phyloP scores from a whole-genome alignment of 208 protist genomes.

The Trypanosoma melophagium region DNA sequence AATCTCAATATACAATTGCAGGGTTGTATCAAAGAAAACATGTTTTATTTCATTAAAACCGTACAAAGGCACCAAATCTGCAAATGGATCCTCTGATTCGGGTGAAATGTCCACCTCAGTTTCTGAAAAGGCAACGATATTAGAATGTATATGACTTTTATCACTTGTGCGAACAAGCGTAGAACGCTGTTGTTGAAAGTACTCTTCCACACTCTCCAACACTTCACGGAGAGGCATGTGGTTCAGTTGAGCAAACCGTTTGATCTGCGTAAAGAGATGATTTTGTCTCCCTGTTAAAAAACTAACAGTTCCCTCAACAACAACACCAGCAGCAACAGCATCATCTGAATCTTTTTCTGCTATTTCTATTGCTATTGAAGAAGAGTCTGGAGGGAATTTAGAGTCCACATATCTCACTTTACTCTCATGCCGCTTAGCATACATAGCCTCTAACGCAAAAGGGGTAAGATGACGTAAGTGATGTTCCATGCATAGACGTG shows the following conservation, averaged over 20 bases:
- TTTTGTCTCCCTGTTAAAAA: slow-evolving; percentile 14
- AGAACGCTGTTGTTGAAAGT: slow-evolving; percentile 13
- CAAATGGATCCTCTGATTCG: slow-evolving; percentile 20
- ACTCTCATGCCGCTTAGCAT: slow-evolving; percentile 1
- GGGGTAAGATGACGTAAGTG: slow-evolving; percentile 16
- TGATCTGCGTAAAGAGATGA: slow-evolving; percentile 6
- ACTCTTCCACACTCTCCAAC: slow-evolving; percentile 3
- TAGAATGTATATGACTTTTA: neutral
- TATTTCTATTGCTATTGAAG: too few species aligned
- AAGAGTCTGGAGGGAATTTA: neutral
- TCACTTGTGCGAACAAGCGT: neutral
- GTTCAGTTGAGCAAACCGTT: slow-evolving; percentile 11
- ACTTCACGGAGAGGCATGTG: neutral
- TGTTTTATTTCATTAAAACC: slow-evolving; percentile 16
- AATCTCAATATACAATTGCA: slow-evolving; percentile 34
- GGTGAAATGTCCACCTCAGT: neutral
- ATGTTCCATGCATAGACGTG: slow-evolving; percentile 25
- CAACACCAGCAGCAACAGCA: too few species aligned
- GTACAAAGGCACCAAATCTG: slow-evolving; percentile 5
- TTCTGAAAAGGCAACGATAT: neutral
- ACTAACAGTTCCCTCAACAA: neutral
- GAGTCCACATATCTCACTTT: slow-evolving; percentile 7
- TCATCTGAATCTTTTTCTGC: too few species aligned
- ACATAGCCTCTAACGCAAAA: slow-evolving; percentile 4
- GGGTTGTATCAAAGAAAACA: slow-evolving; percentile 35